Evolutionary conservation across 352 stramenopile species (phyloP).

Genomic region (Phytophthora syringae): DNA sequence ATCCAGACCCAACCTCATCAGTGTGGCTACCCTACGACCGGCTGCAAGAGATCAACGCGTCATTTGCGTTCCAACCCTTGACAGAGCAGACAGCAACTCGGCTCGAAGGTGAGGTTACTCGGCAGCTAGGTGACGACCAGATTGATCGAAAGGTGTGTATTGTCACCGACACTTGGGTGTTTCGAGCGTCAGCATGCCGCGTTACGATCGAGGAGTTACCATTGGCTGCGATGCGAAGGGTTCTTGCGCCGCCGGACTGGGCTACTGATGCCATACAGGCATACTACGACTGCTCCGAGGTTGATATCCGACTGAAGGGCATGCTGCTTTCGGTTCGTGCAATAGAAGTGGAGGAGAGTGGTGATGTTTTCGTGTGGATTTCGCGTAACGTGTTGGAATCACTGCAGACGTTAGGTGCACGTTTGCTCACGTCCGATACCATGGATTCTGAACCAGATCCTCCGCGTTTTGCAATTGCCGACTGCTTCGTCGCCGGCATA

Average conservation of each 20-base stretch:
- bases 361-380: constrained; percentile 14
- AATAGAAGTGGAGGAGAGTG: not conserved
- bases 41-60: not conserved
- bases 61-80: not conserved
- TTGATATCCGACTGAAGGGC: constrained; percentile 7
- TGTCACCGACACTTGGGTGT: constrained; percentile 16
- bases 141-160: constrained; percentile 14
- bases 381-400: not conserved
- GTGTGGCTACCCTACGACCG: not conserved
- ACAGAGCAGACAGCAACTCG: constrained; percentile 1
- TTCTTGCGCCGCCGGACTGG: not conserved
- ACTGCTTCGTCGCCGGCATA: too few relatives aligned
- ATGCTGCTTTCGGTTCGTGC: constrained; percentile 1
- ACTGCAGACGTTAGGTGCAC: constrained; percentile 4
- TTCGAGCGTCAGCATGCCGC: not conserved
- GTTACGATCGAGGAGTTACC: constrained; percentile 3
- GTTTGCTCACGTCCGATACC: not conserved
- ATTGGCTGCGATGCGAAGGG: constrained; percentile 3
- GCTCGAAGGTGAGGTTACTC: not conserved
- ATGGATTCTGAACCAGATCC: constrained; percentile 2
- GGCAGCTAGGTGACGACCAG: constrained; percentile 4
- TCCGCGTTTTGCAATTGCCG: constrained; percentile 28
- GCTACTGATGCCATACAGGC: constrained; percentile 1
- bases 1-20: too few relatives aligned
- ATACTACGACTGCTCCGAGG: constrained; percentile 29